phyloP scores from a whole-genome alignment of 495 filamentous ascomycete species.

The Talaromyces trachyspermus region DNA sequence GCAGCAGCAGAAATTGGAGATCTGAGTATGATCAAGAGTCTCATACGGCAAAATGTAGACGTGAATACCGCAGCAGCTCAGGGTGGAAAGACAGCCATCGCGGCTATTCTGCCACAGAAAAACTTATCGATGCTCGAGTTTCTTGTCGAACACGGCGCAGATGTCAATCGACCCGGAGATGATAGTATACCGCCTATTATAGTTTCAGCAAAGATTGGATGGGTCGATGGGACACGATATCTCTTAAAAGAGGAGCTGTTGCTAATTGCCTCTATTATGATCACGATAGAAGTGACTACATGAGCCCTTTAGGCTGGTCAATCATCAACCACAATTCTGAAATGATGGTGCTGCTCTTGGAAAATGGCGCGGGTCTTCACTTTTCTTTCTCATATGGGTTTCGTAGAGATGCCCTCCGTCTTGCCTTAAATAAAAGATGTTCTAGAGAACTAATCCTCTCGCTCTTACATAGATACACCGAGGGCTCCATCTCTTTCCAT shows the following conservation, averaged over 20 bases:
- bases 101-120: conserved; percentile 7
- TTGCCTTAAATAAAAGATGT: neutral
- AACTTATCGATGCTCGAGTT: conserved; percentile 8
- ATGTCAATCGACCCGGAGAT: conserved; percentile 3
- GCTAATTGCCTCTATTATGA: no score
- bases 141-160: conserved; percentile 11
- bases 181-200: neutral
- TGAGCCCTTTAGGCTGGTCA: no score
- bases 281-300: no score
- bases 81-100: conserved; percentile 21
- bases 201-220: conserved; percentile 1
- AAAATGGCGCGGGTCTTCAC: conserved; percentile 8
- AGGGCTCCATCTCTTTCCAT: neutral
- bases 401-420: neutral
- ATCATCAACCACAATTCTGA: no score
- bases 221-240: conserved; percentile 6
- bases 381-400: neutral
- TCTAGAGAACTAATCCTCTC: neutral
- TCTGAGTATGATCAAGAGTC: conserved; percentile 1
- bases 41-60: conserved; percentile 7
- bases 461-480: neutral
- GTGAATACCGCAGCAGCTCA: conserved; percentile 21
- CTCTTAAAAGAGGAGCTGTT: no score
- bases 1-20: conserved; percentile 8
- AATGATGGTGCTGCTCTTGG: no score